Conservation (phyloP, 2,329 filamentous ascomycete genomes). For the Monilinia fructigena region DNA sequence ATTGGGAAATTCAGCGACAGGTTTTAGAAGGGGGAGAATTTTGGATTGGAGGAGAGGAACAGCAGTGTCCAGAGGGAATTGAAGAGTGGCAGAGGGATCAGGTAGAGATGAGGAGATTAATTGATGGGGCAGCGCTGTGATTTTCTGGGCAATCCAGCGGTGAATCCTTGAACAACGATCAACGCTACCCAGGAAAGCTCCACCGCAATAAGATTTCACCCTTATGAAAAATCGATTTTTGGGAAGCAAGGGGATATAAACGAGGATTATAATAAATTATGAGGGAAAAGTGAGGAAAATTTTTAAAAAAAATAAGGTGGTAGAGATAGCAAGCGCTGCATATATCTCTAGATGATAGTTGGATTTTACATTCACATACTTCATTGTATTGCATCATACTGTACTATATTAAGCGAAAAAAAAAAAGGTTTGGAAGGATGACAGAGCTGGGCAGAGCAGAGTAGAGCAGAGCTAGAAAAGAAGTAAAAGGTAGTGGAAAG, state of each 20-base stretch:
- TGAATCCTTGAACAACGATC: background rate
- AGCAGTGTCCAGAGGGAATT: background rate
- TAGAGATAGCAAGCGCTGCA: conserved; percentile 19
- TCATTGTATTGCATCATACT: background rate
- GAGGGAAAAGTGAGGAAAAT: background rate
- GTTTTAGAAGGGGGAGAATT: conserved; percentile 32
- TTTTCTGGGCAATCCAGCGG: background rate
- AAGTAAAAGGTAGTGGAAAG: background rate
- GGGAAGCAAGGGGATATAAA: background rate
- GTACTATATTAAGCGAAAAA: background rate
- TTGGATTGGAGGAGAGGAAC: conserved; percentile 34
- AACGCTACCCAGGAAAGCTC: background rate
- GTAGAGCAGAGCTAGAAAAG: background rate
- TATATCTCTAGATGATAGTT: conserved; percentile 4
- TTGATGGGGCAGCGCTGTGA: conserved; percentile 27
- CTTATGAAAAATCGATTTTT: too few species aligned
- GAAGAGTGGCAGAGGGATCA: conserved; percentile 25
- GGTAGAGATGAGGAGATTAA: conserved; percentile 38
- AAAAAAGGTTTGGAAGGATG: background rate
- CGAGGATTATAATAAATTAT: background rate
- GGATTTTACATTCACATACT: background rate
- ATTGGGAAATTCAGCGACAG: conserved; percentile 37
- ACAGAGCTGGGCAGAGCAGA: background rate
- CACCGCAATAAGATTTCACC: too few species aligned
- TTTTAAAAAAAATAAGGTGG: background rate